Percentiles rank a stretch among this genome's conserved stretches.
phyloP scores from a whole-genome alignment of 495 filamentous ascomycete species.

The Acidiella bohemica region DNA sequence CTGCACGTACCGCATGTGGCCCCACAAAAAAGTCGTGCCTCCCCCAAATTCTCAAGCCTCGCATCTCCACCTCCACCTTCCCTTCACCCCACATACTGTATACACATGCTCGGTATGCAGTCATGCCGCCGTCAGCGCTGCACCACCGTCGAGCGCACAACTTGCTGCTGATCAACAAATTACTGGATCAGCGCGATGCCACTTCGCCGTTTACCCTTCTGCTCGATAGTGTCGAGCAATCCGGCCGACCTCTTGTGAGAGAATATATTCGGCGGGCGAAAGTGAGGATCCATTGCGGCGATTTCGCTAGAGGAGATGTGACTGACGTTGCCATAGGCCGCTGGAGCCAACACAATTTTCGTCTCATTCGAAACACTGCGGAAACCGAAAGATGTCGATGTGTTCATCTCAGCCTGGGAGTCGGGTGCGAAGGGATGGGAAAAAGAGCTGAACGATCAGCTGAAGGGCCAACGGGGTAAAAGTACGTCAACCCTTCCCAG shows the following conservation, averaged over 20 bases:
- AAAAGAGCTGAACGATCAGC: conserved; percentile 37
- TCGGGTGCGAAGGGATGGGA: conserved; percentile 41
- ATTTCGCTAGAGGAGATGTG: neutral
- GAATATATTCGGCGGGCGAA: conserved; percentile 68
- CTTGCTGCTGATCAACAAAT: conserved; percentile 69
- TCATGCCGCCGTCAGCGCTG: conserved; percentile 16
- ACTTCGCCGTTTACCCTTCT: conserved; percentile 77
- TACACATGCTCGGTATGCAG: neutral
- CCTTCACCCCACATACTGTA: too few relatives aligned
- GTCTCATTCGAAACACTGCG: conserved; percentile 60
- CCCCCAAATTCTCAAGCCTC: too few relatives aligned
- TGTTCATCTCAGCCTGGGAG: conserved; percentile 49
- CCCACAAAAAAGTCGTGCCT: neutral
- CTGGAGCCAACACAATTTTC: conserved; percentile 52
- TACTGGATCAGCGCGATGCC: conserved; percentile 62
- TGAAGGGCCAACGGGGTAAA: conserved; percentile 4
- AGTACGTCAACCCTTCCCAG: conserved; percentile 4
- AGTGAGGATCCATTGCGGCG: conserved; percentile 31
- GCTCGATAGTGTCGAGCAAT: conserved; percentile 75
- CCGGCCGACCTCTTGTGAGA: conserved; percentile 50
- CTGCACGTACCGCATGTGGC: too few relatives aligned
- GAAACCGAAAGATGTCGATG: conserved; percentile 41
- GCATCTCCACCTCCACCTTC: conserved; percentile 2
- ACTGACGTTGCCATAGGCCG: conserved; percentile 26
- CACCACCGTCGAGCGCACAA: conserved; percentile 69